These are phyloP conservation scores for Pythium plurisporium DNA, from an alignment of 352 stramenopile genomes.

Conservation along the genomic window DNA sequence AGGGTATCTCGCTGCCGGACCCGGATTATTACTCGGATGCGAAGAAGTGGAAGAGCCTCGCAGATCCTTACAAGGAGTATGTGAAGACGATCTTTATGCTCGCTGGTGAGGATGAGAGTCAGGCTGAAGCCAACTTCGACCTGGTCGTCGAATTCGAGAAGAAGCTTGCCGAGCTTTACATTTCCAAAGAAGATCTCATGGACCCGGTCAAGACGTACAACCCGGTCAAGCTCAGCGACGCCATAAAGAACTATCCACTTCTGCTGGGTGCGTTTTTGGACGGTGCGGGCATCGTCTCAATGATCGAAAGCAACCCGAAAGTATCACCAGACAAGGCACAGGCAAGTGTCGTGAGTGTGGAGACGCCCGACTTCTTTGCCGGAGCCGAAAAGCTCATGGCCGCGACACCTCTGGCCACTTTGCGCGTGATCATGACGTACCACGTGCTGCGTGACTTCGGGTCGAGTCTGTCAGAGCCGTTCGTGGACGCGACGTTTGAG, in stretches of 20 bases:
- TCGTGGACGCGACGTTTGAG: conserved; percentile 86
- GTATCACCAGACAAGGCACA: conserved; percentile 7
- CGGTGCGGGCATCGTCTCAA: conserved; percentile 34
- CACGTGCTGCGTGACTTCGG: conserved; percentile 46
- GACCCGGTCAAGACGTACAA: conserved; percentile 91
- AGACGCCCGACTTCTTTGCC: conserved; percentile 54
- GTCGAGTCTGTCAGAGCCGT: conserved; percentile 49
- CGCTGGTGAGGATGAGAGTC: conserved; percentile 28
- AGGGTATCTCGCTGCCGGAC: conserved; percentile 85
- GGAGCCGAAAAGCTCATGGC: conserved; percentile 46
- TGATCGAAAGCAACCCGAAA: conserved; percentile 28
- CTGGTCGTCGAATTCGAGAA: conserved; percentile 85
- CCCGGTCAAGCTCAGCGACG: conserved; percentile 65
- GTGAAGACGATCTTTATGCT: conserved; percentile 77
- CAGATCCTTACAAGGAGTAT: conserved; percentile 66
- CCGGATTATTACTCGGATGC: conserved; percentile 91
- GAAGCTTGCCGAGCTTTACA: conserved; percentile 71
- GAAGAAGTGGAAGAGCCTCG: conserved; percentile 70
- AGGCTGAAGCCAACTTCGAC: conserved; percentile 33
- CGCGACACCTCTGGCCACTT: conserved; percentile 33
- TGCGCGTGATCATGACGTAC: conserved; percentile 51
- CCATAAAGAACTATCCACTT: conserved; percentile 41
- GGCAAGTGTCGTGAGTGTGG: conserved; percentile 40
- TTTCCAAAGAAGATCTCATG: conserved; percentile 86
- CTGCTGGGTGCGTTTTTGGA: conserved; percentile 50